Base-by-base conservation (phyloP, 495 filamentous ascomycete genomes). In the Penicillium herquei region DNA sequence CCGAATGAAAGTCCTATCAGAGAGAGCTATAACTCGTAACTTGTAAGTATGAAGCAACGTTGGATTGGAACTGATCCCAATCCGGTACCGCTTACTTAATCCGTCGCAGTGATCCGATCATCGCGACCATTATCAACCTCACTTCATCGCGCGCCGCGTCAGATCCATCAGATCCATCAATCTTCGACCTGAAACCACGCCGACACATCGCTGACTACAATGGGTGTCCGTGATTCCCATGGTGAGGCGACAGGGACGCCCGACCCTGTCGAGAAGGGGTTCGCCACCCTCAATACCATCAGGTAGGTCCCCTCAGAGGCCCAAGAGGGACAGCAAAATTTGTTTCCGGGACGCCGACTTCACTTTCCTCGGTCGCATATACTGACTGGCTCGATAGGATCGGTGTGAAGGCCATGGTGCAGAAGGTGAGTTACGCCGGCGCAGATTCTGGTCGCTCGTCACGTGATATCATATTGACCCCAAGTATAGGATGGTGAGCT, bases 251-350 rank as follows among this genome's bases (percentile, higher is more conserved):
- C 71, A 39, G 74, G 74, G 62, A 84, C 81, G 35, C 83, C 83
- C 33, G 84, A 83, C 58, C 81, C 82, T 50, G 83, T 88, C 6
- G 82, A 91, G 70, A 92, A 84, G 65, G 87, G 90, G 49, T 84
- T 87, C 60, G 90, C 91, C 56, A 94, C 89, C 39, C 76, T 89
- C 52, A 86, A 86, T 52, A 91, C 88, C 32, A 78, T 95, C 66
- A 80, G 82, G 88, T 90, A 79, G 50, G 80, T 72, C 54, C 34
- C 6, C 18, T 32, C 21, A 41, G 2, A 14, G 34, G 16, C 21
- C 7, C 6, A 43, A 35, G 18, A 34, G 12, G 16, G 11, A 0
- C 39, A 13, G 4, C 26, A 14, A 33, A 35, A 31, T 21, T 26
- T 33, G 39, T 18, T 33, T 44, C 21, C 32, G 26, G 14, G 10